phyloP scores from a whole-genome alignment of 805 yeast species.

The Kluyveromyces dobzhanskii region DNA sequence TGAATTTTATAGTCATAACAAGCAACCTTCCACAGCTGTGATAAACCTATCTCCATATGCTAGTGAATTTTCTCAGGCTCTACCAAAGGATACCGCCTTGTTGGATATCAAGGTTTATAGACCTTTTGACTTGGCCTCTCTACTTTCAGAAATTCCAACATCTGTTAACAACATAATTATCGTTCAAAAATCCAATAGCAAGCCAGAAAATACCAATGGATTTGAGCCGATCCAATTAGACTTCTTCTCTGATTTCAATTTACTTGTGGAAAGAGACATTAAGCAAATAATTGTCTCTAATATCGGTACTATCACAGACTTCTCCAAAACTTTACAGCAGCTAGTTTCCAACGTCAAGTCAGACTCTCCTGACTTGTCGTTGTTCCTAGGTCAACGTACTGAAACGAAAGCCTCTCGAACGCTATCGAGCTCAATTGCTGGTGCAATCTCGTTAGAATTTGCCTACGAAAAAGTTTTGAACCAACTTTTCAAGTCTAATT shows the following conservation, averaged over 20 bases:
- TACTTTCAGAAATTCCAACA: constrained; percentile 45
- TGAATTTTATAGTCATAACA: constrained; percentile 20
- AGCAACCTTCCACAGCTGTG: constrained; percentile 39
- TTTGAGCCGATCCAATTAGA: constrained; percentile 73
- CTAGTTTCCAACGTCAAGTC: constrained; percentile 45
- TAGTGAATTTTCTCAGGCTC: constrained; percentile 34
- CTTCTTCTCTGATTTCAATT: constrained; percentile 50
- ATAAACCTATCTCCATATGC: constrained; percentile 57
- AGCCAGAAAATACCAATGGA: constrained; percentile 27
- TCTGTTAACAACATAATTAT: constrained; percentile 50
- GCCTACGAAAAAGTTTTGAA: constrained; percentile 69
- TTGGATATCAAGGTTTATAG: constrained; percentile 58
- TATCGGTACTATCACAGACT: constrained; percentile 25
- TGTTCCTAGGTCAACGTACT: constrained; percentile 43
- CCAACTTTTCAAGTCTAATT: constrained; percentile 50
- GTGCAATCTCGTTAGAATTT: constrained; percentile 52
- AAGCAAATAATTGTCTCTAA: constrained; percentile 48
- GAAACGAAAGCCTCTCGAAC: constrained; percentile 3
- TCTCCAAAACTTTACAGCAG: constrained; percentile 34
- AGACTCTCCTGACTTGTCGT: constrained; percentile 51
- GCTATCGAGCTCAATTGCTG: constrained; percentile 26
- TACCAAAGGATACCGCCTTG: constrained; percentile 29
- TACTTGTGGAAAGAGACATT: constrained; percentile 39
- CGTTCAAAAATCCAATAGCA: constrained; percentile 47
- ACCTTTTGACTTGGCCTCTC: constrained; percentile 55